Evolutionary conservation across 2,329 filamentous ascomycete genomes (phyloP), one percentile per base, ranked within the genome.

Genomic region (Cercospora brassicicola): DNA sequence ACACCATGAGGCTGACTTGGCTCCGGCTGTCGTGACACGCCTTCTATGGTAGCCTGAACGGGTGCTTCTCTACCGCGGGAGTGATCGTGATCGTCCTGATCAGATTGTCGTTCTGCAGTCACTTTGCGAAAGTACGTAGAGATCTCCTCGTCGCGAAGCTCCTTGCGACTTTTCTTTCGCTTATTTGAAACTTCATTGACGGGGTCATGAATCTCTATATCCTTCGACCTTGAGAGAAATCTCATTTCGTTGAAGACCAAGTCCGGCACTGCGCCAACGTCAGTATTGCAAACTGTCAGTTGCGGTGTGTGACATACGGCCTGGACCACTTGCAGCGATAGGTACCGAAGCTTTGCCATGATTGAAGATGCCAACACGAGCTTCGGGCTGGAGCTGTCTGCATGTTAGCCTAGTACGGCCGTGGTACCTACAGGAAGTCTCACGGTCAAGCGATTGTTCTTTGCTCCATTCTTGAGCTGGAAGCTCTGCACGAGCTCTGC

Each of bases 241-340:
- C 78, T 81, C 81, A 85, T 83, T 71, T 84, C 82, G 30, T 83
- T 83, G 74, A 85, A 85, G 30, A 82, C 81, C 48, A 85, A 78
- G 74, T 85, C 83, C 30, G 83, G 83, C 61, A 85, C 84, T 85
- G 72, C 66, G 9, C n/a, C n/a, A 9, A 23, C 11, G 42, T 75
- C 62, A 75, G 72, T 57, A 36, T 60, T 42, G 15, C 68, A 62
- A 62, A 67, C 79, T 71, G 51, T 64, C 70, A 71, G 65, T 64
- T 65, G 65, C 59, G 59, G 33, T 28, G 45, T 30, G 23, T 75
- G 74, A 83, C 83, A 74, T 71, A 78, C 77, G 68, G 55, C 76
- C 76, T 18, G 64, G 67, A 20, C 82, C 82, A 73, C 78, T 78
- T 23, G 81, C 79, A 69, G 75, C 79, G 66, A 81, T 73, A 39